Evolutionary conservation across 164 flowering plant genomes (phyloP), one percentile per base, ranked within the genome.

Genomic region (Nelumbo lutea): DNA sequence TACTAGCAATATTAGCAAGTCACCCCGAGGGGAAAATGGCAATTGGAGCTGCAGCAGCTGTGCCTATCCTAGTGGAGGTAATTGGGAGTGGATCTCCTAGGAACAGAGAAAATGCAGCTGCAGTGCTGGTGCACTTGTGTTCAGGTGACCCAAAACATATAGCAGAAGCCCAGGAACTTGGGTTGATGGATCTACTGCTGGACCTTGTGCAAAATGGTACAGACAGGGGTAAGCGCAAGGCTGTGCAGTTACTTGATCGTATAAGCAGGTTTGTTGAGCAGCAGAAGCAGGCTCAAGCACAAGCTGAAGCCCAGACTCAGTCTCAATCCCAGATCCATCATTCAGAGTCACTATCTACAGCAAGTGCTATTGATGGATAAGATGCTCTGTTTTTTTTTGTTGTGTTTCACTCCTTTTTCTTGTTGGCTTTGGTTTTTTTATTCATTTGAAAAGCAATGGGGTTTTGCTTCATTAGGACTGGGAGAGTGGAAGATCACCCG

Each of bases 401-500:
- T 53, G 56, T 2, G 2, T 52, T 10, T 52, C 56, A 8, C 56
- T 52, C 13, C 13, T 10, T 53, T 53, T 4, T 46, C 48, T 46
- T n/a, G 59, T 55, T n/a, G 3, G 10, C 42, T 59, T 59, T 0
- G 62, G 11, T 59, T 59, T 59, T 13, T 15, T 8, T 59, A 8
- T 59, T 9, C 10, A 27, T 27, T 27, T 59, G 39, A 5, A 15
- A 59, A 38, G 11, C 39, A 1, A 15, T 10, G 14, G 62, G 9
- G 42, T 2, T 6, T 59, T 59, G 42, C 10, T 59, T 40, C 9
- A 39, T 4, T 10, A 6, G 62, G 43, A 40, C 11, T 9, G 40
- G 62, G 62, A 11, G 40, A 43, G 62, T 59, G 62, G 62, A 59
- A 59, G 62, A 59, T 59, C 11, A 40, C 62, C 43, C 40, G 62